Conservation (phyloP, 345 rosid species). For the Isatis tinctoria region DNA sequence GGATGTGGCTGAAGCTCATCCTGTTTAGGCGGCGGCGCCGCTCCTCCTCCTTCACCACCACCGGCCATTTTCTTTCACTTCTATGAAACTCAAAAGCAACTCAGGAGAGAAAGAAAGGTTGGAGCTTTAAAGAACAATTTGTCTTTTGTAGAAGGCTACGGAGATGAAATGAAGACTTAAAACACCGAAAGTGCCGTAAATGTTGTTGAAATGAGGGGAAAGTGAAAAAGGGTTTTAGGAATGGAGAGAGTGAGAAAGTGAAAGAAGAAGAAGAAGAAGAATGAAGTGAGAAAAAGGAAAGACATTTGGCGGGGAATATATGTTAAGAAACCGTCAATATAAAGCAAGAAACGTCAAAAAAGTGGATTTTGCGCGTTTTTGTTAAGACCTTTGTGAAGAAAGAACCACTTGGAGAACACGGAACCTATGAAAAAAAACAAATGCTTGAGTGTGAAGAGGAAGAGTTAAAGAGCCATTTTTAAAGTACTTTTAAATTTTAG, state of each 20-base stretch:
- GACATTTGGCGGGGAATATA: conserved; percentile 27
- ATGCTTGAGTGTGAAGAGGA: conserved; percentile 21
- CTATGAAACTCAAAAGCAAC: neutral
- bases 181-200: conserved; percentile 19
- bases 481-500: neutral
- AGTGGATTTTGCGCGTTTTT: conserved; percentile 28
- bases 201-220: neutral
- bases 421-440: neutral
- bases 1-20: conserved; percentile 92
- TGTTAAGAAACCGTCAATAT: conserved; percentile 17
- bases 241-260: conserved; percentile 22
- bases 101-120: neutral
- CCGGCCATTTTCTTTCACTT: conserved; percentile 37
- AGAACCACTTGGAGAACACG: conserved; percentile 36
- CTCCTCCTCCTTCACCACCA: conserved; percentile 61
- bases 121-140: neutral
- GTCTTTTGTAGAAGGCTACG: neutral
- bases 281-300: conserved; percentile 21
- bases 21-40: conserved; percentile 73
- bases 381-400: conserved; percentile 28
- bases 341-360: conserved; percentile 24
- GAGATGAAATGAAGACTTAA: neutral
- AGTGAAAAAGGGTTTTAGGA: neutral
- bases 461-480: neutral
- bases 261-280: conserved; percentile 18